A percentile compares a stretch with the other conserved stretches of the same genome.
Evolutionary conservation across 2,329 filamentous ascomycete species (phyloP).

Genomic region (Aspergillus sp.): DNA sequence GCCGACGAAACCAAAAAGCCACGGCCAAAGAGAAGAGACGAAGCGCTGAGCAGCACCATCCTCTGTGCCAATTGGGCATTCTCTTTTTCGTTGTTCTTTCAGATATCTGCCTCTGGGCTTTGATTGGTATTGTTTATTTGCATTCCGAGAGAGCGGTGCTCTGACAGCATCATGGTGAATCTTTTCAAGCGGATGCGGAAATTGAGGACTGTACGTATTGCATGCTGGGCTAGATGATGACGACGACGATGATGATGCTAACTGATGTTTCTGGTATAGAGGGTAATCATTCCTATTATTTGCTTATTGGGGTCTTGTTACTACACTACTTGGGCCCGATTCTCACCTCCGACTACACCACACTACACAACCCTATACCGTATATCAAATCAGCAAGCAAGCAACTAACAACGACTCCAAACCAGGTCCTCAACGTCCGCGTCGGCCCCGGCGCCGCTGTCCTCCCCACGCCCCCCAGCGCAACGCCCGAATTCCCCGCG

Average conservation of each 20-base stretch:
- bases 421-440: constrained; percentile 64
- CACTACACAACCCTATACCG: background rate
- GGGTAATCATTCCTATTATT: constrained; percentile 15
- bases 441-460: constrained; percentile 75
- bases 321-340: too few relatives aligned
- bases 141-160: constrained; percentile 7
- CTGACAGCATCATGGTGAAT: constrained; percentile 37
- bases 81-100: too few relatives aligned
- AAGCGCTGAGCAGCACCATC: background rate
- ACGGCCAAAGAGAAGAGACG: background rate
- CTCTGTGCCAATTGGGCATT: too few relatives aligned
- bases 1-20: background rate
- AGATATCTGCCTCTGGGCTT: background rate
- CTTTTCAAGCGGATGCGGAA: constrained; percentile 60
- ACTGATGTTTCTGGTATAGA: constrained; percentile 15
- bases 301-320: background rate
- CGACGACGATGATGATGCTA: constrained; percentile 2
- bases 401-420: constrained; percentile 1
- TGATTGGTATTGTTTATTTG: background rate
- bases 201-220: constrained; percentile 57
- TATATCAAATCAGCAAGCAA: background rate
- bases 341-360: background rate
- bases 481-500: constrained; percentile 28
- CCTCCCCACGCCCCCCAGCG: constrained; percentile 47
- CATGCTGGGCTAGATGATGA: background rate